Evolutionary conservation across 495 filamentous ascomycete genomes (phyloP), one percentile per base, ranked within the genome.

Genomic region (Podospora anserina): DNA sequence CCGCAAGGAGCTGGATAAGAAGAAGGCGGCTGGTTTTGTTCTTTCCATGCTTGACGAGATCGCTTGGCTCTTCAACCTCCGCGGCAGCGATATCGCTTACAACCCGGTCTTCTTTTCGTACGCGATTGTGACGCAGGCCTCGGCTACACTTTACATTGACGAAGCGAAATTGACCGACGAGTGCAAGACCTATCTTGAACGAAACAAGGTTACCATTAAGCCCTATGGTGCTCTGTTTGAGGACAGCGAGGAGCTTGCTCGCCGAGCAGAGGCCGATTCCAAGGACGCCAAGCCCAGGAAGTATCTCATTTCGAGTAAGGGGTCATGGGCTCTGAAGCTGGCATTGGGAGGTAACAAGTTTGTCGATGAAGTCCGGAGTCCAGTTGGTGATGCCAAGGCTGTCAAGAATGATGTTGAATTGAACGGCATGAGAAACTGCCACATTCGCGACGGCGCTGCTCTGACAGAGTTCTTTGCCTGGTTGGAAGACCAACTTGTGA

Each of bases 51-150:
- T 99, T 32, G 96, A 99, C 74, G 96, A 99, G 75, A 90, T 98
- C 74, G 96, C 96, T 34, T 99, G 96, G 96, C 83, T 99, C 54
- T 98, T 94, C 79, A 99, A 99, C 80, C 80, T 99, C 57, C 88
- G 96, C 77, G 96, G 96, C 76, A 96, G 84, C 79, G 96, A 99
- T 77, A 99, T 99, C 73, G 91, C 92, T 2, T 99, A 97, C 81
- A 99, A 99, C 74, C 96, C 96, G 0, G 96, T 99, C 44, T 99
- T 98, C 83, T 97, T 97, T 82, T 96, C 96, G 28, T 99, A 97
- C 76, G 93, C 93, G 55, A 84, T 96, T 56, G 84, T 99, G 64
- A 98, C 96, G 4, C 88, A 90, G 3, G 89, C 89, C 7, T 83
- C 88, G 5, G 92, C 91, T 39, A 94, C 91, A 28, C 81, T 99